Evolutionary conservation across 2,329 filamentous ascomycete genomes (phyloP), one percentile per base, ranked within the genome.

Genomic region (Huntiella savannae): DNA sequence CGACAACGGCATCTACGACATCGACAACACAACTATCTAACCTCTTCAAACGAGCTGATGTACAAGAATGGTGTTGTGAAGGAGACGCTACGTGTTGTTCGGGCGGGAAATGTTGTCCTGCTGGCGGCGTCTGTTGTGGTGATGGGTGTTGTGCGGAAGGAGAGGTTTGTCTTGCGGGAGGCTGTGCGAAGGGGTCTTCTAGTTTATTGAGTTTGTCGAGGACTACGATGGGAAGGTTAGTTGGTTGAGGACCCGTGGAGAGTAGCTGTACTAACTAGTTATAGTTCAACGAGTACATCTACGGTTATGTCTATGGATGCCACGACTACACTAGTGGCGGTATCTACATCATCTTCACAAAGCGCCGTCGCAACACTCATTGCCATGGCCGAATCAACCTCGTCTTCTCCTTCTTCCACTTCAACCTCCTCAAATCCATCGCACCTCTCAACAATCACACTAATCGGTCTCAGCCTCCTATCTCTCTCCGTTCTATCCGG

Each of bases 61-160:
- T 32, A 2, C 46, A 42, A 15, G 17, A 47, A 33, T 52, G 50
- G 49, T 52, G 50, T 32, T 52, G 49, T 12, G 7, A 15, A 13
- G 40, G 35, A 12, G 38, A 22, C 12, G 43, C 49, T 11, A 46
- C 44, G 5, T 52, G 50, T 42, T 52, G 50, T 33, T 45, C 48
- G 7, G 50, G 50, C 5, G 44, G 47, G 32, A 39, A 46, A 15
- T 52, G 50, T 16, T 52, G 50, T 41, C 36, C 46, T 5, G 43
- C 17, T 4, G 49, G 43, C 2, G 49, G 43, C 8, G 45, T 45
- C 4, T 52, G 49, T 33, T 52, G 50, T 33, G 49, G 46, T 11
- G 42, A 46, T 38, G 49, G 46, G n/a, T 50, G 50, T 22, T 52
- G 50, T 34, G 15, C 5, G 2, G 33, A 45, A 12, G 49, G 49